Conservation (phyloP, 306 rosid genomes). For the Castanea mollissima region DNA sequence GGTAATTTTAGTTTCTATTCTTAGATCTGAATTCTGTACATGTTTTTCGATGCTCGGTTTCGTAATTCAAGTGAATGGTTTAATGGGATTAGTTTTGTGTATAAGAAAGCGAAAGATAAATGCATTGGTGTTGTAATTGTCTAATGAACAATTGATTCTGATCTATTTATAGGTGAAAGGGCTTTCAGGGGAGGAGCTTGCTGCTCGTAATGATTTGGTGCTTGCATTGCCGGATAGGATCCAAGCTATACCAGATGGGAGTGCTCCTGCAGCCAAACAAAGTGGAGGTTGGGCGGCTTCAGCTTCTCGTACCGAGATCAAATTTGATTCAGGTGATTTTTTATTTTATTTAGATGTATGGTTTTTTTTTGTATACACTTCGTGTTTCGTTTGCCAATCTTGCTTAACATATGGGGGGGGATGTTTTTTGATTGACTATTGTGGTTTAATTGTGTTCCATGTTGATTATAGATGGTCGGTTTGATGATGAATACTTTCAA, state of each 20-base stretch:
- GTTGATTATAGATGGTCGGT: constrained; percentile 64
- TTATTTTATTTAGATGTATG: background rate
- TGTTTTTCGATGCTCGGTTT: background rate
- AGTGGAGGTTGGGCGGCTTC: constrained; percentile 91
- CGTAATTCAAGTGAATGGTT: background rate
- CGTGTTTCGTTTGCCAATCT: background rate
- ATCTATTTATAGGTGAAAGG: constrained; percentile 67
- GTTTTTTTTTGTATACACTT: background rate
- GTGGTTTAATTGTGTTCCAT: constrained; percentile 16
- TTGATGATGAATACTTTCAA: constrained; percentile 81
- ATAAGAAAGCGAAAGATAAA: background rate
- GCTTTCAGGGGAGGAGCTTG: constrained; percentile 85
- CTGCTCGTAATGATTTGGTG: constrained; percentile 94
- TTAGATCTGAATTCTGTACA: background rate
- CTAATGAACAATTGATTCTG: background rate
- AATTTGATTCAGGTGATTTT: constrained; percentile 81
- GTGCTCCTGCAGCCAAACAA: constrained; percentile 69
- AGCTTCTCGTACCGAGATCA: constrained; percentile 81
- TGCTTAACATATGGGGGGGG: background rate
- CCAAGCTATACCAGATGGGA: constrained; percentile 94
- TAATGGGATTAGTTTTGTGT: background rate
- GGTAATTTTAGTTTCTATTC: background rate
- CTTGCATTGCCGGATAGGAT: constrained; percentile 93
- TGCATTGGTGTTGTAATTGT: background rate
- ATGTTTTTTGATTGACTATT: background rate